These are phyloP conservation scores for Mycena olivaceomarginata DNA, from an alignment of 768 basidiomycete species.

Conservation along the genomic window DNA sequence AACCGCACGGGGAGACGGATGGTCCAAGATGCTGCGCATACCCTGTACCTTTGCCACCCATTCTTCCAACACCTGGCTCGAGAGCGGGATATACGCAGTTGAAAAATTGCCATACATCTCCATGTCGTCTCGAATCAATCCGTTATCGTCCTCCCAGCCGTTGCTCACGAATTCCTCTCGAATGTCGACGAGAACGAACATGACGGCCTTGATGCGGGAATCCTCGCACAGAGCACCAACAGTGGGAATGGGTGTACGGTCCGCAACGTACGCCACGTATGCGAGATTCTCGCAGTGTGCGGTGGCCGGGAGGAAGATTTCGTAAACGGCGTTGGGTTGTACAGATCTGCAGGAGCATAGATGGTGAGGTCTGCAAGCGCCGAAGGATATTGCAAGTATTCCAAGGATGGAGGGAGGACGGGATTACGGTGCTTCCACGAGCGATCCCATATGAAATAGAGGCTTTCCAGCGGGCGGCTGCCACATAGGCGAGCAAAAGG, in stretches of 20 bases:
- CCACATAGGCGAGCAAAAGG: neutral
- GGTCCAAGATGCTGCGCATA: neutral
- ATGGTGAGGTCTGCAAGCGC: constrained; percentile 7
- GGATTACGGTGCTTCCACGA: neutral
- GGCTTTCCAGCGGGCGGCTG: constrained; percentile 5
- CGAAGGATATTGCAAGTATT: neutral
- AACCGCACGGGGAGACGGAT: too few relatives aligned
- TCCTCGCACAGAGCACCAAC: neutral
- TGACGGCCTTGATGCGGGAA: neutral
- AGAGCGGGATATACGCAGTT: neutral
- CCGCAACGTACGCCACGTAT: neutral
- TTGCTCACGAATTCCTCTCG: neutral
- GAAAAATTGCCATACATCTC: neutral
- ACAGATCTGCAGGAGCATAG: constrained; percentile 1
- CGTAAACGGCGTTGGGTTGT: neutral
- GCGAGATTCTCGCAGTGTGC: neutral
- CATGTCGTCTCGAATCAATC: too few relatives aligned
- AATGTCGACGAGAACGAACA: neutral
- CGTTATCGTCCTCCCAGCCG: neutral
- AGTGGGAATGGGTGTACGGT: neutral
- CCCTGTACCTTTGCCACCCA: neutral
- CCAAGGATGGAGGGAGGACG: neutral
- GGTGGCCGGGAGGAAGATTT: neutral
- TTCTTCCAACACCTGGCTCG: neutral
- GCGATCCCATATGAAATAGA: constrained; percentile 23